Evolutionary conservation across 805 yeast species (phyloP).

Genomic region (Zygosaccharomyces kombuchaensis): DNA sequence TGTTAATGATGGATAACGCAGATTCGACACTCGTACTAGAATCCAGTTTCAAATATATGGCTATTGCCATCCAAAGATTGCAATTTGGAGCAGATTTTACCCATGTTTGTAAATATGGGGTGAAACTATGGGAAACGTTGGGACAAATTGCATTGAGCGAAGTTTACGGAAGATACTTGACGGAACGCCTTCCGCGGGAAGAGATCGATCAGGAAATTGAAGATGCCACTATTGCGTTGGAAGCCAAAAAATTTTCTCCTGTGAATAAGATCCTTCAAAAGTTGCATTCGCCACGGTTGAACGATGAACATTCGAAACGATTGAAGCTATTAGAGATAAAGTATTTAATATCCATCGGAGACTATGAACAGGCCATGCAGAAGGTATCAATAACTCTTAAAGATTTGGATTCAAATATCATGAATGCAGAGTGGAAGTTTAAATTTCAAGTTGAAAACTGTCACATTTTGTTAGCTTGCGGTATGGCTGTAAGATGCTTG

Average conservation of each 20-base stretch:
- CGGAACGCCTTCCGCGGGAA: neutral
- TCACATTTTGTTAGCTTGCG: constrained; percentile 36
- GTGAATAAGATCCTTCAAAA: constrained; percentile 38
- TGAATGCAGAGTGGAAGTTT: constrained; percentile 33
- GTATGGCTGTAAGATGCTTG: constrained; percentile 47
- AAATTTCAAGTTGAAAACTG: constrained; percentile 25
- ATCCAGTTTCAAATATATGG: constrained; percentile 53
- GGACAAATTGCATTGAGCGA: constrained; percentile 19
- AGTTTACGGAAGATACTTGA: constrained; percentile 13
- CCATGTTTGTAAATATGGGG: constrained; percentile 12
- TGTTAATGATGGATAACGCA: constrained; percentile 49
- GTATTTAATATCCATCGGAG: constrained; percentile 36
- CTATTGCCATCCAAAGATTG: constrained; percentile 47
- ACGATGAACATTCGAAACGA: constrained; percentile 35
- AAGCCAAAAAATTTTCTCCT: constrained; percentile 35
- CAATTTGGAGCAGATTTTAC: constrained; percentile 26
- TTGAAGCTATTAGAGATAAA: constrained; percentile 41
- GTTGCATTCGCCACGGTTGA: constrained; percentile 36
- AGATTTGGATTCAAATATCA: constrained; percentile 11
- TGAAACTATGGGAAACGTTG: constrained; percentile 21
- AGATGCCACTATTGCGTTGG: constrained; percentile 5
- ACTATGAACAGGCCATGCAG: constrained; percentile 27
- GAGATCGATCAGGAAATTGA: constrained; percentile 12
- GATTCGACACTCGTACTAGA: constrained; percentile 46
- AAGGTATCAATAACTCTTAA: constrained; percentile 20